Conservation (phyloP, 805 yeast genomes). For the Candida argentea region DNA sequence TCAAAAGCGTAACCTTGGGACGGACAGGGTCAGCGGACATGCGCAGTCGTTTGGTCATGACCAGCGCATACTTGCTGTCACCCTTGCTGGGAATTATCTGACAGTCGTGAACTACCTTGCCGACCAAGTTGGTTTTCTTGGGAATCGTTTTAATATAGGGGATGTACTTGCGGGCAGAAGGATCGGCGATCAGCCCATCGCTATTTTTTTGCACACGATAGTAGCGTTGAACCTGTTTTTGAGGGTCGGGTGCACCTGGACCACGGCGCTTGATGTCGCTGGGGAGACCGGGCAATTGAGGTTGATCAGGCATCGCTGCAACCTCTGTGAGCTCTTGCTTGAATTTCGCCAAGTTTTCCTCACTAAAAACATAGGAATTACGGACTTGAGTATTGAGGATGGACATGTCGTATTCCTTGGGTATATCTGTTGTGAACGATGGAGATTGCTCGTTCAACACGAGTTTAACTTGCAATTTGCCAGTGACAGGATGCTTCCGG, state of each 20-base stretch:
- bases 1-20: conserved; percentile 60
- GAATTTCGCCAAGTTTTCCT: conserved; percentile 62
- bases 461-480: conserved; percentile 42
- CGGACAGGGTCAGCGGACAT: conserved; percentile 41
- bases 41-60: conserved; percentile 42
- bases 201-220: conserved; percentile 24
- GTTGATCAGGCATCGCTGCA: conserved; percentile 43
- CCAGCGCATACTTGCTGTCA: conserved; percentile 61
- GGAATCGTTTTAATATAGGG: conserved; percentile 86
- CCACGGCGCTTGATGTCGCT: conserved; percentile 9
- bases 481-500: conserved; percentile 33
- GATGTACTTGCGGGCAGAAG: conserved; percentile 37
- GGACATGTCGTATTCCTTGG: conserved; percentile 75
- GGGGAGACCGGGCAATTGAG: conserved; percentile 29
- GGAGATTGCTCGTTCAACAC: conserved; percentile 35
- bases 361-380: conserved; percentile 82
- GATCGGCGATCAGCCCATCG: conserved; percentile 12
- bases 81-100: conserved; percentile 69
- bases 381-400: conserved; percentile 71
- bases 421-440: conserved; percentile 38
- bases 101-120: conserved; percentile 89
- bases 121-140: conserved; percentile 74
- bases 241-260: conserved; percentile 4
- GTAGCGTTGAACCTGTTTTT: conserved; percentile 11
- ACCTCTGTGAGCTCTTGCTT: conserved; percentile 41